phyloP scores from a whole-genome alignment of 805 yeast species.

The Metschnikowia hibisci region DNA sequence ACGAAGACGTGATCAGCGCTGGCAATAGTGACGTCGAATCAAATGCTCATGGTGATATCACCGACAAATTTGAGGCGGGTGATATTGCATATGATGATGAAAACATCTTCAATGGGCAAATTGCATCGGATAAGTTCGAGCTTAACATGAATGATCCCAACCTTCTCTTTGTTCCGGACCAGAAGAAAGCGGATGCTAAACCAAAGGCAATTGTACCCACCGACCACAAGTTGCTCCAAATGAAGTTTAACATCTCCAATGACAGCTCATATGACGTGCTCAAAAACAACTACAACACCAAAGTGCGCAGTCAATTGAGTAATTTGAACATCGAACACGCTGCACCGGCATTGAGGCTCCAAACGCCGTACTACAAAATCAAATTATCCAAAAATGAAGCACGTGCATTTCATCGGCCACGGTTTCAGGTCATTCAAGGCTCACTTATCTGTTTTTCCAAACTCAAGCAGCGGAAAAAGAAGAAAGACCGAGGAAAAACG shows the following conservation, averaged over 20 bases:
- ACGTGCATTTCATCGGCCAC: slow-evolving; percentile 77
- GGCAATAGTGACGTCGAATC: slow-evolving; percentile 22
- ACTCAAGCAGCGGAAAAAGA: slow-evolving; percentile 73
- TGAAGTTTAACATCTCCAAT: slow-evolving; percentile 80
- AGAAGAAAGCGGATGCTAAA: slow-evolving; percentile 15
- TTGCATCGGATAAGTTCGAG: slow-evolving; percentile 39
- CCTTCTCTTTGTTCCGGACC: slow-evolving; percentile 58
- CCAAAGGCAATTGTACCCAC: slow-evolving; percentile 45
- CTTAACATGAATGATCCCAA: slow-evolving; percentile 88
- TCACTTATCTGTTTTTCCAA: slow-evolving; percentile 72
- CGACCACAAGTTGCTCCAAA: slow-evolving; percentile 49
- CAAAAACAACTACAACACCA: slow-evolving; percentile 82
- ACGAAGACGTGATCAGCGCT: slow-evolving; percentile 55
- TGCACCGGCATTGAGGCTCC: slow-evolving; percentile 78
- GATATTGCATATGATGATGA: slow-evolving; percentile 60
- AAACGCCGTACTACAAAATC: slow-evolving; percentile 88
- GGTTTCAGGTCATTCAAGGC: slow-evolving; percentile 73
- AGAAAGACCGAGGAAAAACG: slow-evolving; percentile 84
- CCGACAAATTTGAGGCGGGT: slow-evolving; percentile 9
- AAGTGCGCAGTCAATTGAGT: slow-evolving; percentile 89
- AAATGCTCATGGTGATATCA: background rate
- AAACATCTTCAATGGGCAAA: slow-evolving; percentile 67
- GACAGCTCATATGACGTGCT: slow-evolving; percentile 81
- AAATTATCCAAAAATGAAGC: slow-evolving; percentile 60
- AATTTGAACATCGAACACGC: slow-evolving; percentile 89